phyloP scores from a whole-genome alignment of 768 basidiomycete genomes.

The Leccinum variicolor region DNA sequence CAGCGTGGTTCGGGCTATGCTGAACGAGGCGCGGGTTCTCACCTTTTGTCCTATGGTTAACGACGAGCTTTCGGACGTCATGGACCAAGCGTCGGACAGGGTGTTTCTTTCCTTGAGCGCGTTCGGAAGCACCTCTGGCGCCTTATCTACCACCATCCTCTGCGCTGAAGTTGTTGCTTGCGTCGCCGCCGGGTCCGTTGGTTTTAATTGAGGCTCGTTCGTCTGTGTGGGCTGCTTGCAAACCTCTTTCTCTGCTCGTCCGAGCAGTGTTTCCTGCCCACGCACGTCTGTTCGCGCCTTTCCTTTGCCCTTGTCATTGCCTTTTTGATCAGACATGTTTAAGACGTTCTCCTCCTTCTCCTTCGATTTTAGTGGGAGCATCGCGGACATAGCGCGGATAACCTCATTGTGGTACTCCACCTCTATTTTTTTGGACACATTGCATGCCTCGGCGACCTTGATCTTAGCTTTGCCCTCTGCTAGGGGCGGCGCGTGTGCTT shows the following conservation, averaged over 20 bases:
- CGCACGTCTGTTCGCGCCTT: neutral
- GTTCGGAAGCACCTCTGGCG: neutral
- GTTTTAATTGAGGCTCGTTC: neutral
- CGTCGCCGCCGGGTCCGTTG: neutral
- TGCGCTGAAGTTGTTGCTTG: neutral
- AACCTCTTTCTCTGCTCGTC: neutral
- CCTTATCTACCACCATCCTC: neutral
- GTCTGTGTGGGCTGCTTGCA: neutral
- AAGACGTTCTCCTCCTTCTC: neutral
- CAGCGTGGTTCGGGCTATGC: neutral
- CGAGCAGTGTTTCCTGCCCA: neutral
- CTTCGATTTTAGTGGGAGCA: neutral
- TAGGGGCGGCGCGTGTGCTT: neutral
- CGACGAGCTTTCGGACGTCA: neutral
- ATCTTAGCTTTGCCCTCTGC: neutral
- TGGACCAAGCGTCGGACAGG: neutral
- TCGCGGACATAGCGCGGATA: neutral
- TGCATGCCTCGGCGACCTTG: neutral
- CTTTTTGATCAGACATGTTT: slow-evolving; percentile 38
- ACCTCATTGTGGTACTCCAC: neutral
- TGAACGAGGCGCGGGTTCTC: neutral
- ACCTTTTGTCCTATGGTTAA: neutral
- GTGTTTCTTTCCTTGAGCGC: neutral
- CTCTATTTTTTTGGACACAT: neutral
- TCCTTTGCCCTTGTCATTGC: too few relatives aligned